A percentile compares a stretch with the other conserved stretches of the same genome.
phyloP scores from a whole-genome alignment of 352 stramenopile genomes.

The Globisporangium polare region DNA sequence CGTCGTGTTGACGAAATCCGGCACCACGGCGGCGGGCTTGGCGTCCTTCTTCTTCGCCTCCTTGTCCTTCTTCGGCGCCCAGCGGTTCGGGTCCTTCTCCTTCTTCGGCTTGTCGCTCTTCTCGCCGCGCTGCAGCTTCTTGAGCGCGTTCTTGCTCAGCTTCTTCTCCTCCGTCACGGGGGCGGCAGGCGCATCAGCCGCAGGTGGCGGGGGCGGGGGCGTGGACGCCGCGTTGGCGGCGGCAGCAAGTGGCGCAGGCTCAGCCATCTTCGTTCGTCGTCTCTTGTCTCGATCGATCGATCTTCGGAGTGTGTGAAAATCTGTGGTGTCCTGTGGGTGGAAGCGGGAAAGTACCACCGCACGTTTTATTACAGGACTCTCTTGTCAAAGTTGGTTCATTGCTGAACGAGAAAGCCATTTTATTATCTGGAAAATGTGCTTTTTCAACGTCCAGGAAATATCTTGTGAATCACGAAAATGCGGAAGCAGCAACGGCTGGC shows the following conservation, averaged over 20 bases:
- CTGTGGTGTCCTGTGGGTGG: not conserved
- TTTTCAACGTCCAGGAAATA: not conserved
- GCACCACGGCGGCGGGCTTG: slow-evolving; percentile 24
- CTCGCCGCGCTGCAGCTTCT: slow-evolving; percentile 89
- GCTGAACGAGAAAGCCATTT: not conserved
- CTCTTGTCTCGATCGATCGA: not conserved
- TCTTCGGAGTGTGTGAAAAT: slow-evolving; percentile 5
- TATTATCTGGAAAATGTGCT: not conserved
- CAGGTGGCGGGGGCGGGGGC: slow-evolving; percentile 13
- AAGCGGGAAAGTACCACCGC: not conserved
- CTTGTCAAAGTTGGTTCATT: not conserved
- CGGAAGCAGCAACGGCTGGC: too few relatives aligned
- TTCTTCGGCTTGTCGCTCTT: slow-evolving; percentile 91
- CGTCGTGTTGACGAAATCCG: slow-evolving; percentile 90
- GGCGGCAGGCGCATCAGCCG: not conserved
- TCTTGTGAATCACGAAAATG: not conserved
- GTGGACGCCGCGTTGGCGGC: slow-evolving; percentile 6
- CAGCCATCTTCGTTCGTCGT: slow-evolving; percentile 12
- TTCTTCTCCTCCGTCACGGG: slow-evolving; percentile 45
- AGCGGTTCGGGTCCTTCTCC: slow-evolving; percentile 94
- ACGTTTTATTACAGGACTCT: not conserved
- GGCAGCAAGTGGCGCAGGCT: not conserved
- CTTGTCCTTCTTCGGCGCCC: slow-evolving; percentile 84
- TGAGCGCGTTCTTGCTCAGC: slow-evolving; percentile 95
- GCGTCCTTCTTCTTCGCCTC: slow-evolving; percentile 79